phyloP scores from a whole-genome alignment of 805 yeast genomes.

The Spathaspora passalidarum region DNA sequence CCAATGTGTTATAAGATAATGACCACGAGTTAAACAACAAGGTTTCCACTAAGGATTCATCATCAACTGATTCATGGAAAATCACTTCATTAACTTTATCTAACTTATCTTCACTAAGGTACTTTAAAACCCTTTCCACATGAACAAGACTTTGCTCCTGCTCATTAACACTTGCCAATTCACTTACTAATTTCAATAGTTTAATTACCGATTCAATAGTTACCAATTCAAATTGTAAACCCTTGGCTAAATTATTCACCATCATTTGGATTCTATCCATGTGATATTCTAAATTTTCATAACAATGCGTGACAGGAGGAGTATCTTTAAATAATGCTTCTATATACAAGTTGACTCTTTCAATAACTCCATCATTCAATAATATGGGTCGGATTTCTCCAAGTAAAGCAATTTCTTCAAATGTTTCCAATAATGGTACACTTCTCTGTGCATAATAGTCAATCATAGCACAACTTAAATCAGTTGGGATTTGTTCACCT shows the following conservation, averaged over 20 bases:
- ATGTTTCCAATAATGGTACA: slow-evolving; percentile 3
- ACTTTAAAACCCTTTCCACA: slow-evolving; percentile 9
- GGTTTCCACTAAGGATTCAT: slow-evolving; percentile 20
- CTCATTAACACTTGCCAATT: slow-evolving; percentile 17
- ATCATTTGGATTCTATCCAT: slow-evolving; percentile 20
- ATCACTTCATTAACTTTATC: slow-evolving; percentile 12
- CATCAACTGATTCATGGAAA: slow-evolving; percentile 19
- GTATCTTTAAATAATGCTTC: slow-evolving; percentile 24
- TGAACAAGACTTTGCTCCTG: slow-evolving; percentile 9
- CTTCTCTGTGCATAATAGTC: neutral
- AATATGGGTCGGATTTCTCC: slow-evolving; percentile 2
- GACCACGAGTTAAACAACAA: slow-evolving; percentile 14
- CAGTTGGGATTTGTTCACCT: neutral
- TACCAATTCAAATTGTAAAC: slow-evolving; percentile 1
- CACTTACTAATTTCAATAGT: slow-evolving; percentile 20
- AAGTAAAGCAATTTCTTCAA: slow-evolving; percentile 9
- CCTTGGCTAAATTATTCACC: slow-evolving; percentile 4
- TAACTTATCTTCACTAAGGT: slow-evolving; percentile 8
- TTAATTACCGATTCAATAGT: slow-evolving; percentile 10
- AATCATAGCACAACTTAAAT: slow-evolving; percentile 13
- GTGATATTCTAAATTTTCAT: slow-evolving; percentile 26
- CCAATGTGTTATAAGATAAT: slow-evolving; percentile 5
- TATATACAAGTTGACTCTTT: slow-evolving; percentile 20
- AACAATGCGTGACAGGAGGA: slow-evolving; percentile 36
- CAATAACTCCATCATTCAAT: slow-evolving; percentile 20